Conservation (phyloP, 169 alveolate genomes). For the Cryptosporidium tyzzeri region DNA sequence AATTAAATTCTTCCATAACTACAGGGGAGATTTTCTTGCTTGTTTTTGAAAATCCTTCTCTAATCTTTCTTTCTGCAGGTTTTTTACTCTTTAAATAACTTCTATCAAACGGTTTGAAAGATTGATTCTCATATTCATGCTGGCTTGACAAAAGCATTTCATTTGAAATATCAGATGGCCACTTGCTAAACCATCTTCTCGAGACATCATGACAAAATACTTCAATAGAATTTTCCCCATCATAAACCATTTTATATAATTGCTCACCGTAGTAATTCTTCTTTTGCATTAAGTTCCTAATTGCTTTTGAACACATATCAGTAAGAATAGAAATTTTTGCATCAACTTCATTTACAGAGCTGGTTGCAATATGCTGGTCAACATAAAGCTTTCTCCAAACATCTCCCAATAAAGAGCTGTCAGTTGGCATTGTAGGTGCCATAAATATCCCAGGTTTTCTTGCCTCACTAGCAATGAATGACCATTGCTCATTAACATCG, state of each 20-base stretch:
- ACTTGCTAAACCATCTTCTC: conserved; percentile 57
- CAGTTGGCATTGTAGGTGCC: conserved; percentile 63
- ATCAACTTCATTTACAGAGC: conserved; percentile 40
- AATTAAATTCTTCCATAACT: conserved; percentile 16
- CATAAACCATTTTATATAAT: conserved; percentile 42
- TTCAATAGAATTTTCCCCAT: conserved; percentile 35
- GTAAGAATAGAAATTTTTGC: conserved; percentile 35
- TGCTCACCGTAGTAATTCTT: conserved; percentile 54
- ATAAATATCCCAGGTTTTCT: conserved; percentile 52
- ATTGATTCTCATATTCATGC: not conserved
- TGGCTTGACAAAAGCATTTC: conserved; percentile 32
- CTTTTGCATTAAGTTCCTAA: conserved; percentile 1
- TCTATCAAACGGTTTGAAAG: conserved; percentile 20
- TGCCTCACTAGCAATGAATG: conserved; percentile 56
- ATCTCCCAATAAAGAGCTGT: conserved; percentile 63
- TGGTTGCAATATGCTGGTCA: conserved; percentile 39
- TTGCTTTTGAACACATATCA: conserved; percentile 44
- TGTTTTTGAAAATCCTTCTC: conserved; percentile 47
- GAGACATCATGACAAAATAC: conserved; percentile 45
- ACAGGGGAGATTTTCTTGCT: conserved; percentile 19
- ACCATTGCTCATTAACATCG: conserved; percentile 66
- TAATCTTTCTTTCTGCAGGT: not conserved
- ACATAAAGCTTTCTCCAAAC: conserved; percentile 48
- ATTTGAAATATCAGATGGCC: conserved; percentile 52
- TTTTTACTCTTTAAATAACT: conserved; percentile 27